A percentile compares a stretch with the other conserved stretches of the same genome.
These are phyloP conservation scores for Reticulascus tulasneorum DNA, from an alignment of 2,329 filamentous ascomycete species.

Conservation along the genomic window DNA sequence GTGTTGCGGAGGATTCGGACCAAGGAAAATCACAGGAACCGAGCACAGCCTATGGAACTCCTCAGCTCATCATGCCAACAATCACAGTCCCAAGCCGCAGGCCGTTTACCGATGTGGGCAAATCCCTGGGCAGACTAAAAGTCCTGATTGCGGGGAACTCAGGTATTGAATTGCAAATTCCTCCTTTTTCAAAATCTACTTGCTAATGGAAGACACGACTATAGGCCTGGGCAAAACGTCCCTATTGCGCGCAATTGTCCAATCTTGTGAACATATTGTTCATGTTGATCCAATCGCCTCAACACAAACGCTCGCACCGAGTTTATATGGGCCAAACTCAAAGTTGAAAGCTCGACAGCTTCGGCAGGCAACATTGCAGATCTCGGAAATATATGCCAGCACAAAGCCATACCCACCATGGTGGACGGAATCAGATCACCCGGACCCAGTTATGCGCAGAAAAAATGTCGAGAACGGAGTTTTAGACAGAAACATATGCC, in stretches of 20 bases:
- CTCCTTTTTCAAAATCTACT: slow-evolving; percentile 8
- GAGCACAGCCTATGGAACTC: slow-evolving; percentile 46
- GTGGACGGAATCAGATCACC: slow-evolving; percentile 76
- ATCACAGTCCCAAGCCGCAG: slow-evolving; percentile 84
- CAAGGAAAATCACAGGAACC: slow-evolving; percentile 3
- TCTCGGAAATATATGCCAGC: slow-evolving; percentile 72
- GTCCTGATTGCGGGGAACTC: slow-evolving; percentile 78
- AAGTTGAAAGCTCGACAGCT: not conserved
- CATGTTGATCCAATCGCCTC: slow-evolving; percentile 77
- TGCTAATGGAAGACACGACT: slow-evolving; percentile 9
- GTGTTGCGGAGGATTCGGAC: slow-evolving; percentile 9
- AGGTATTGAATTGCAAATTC: slow-evolving; percentile 42
- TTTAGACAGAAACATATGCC: slow-evolving; percentile 87
- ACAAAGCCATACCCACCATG: slow-evolving; percentile 83
- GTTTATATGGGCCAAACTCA: not conserved
- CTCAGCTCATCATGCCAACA: slow-evolving; percentile 96
- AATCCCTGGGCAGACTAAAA: slow-evolving; percentile 79
- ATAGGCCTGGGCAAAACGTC: slow-evolving; percentile 83
- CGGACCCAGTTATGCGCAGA: slow-evolving; percentile 50
- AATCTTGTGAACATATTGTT: slow-evolving; percentile 85
- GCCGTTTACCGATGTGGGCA: slow-evolving; percentile 86
- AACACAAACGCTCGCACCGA: not conserved
- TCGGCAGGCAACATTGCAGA: slow-evolving; percentile 19
- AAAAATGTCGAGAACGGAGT: slow-evolving; percentile 61
- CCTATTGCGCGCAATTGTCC: slow-evolving; percentile 82